Conservation (phyloP, 2,329 filamentous ascomycete species). For the Pestalotiopsis sp. region DNA sequence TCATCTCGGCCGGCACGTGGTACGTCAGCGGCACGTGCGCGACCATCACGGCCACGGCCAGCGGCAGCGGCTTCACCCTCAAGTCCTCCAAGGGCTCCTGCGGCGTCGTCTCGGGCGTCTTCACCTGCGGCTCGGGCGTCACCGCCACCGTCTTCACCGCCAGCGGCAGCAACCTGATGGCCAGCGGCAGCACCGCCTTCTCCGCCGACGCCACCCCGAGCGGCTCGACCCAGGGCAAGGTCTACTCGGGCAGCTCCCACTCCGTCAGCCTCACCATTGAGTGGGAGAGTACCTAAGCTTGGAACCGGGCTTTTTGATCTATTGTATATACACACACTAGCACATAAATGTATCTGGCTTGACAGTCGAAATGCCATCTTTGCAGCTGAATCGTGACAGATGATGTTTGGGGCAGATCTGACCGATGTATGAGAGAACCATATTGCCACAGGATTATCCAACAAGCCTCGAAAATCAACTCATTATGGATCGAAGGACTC, state of each 20-base stretch:
- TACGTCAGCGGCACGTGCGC: conserved; percentile 70
- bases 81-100: conserved; percentile 62
- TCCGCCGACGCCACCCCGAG: conserved; percentile 2
- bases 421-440: no score
- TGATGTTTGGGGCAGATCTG: no score
- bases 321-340: no score
- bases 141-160: conserved; percentile 14
- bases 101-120: conserved; percentile 51
- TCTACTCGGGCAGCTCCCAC: conserved; percentile 5
- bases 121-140: conserved; percentile 57
- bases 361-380: neutral
- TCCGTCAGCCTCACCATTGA: neutral
- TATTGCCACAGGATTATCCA: no score
- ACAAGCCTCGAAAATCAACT: no score
- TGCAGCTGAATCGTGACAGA: no score
- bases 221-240: conserved; percentile 2
- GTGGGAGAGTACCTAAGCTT: neutral
- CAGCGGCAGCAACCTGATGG: conserved; percentile 8
- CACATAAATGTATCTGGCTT: neutral
- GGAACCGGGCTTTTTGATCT: no score
- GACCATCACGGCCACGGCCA: conserved; percentile 59
- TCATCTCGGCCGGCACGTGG: conserved; percentile 70
- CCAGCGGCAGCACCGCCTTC: conserved; percentile 6
- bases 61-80: conserved; percentile 54
- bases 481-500: no score